Base-by-base conservation (phyloP, 192 early-diverging fungal species). In the Coemansia sp. region DNA sequence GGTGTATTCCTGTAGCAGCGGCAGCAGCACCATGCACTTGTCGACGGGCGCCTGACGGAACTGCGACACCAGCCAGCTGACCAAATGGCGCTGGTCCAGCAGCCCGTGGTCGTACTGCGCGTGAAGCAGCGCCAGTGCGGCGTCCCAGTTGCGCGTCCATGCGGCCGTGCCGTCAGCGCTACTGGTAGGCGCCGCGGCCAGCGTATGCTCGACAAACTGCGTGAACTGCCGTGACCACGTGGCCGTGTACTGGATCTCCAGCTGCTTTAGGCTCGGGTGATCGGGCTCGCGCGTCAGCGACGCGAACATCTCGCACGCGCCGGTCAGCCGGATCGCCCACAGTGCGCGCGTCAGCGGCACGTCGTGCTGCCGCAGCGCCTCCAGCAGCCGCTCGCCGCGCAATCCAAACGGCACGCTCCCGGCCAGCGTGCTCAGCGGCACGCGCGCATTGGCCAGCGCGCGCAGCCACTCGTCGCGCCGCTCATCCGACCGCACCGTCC, bases 271-370 rank as follows among this genome's bases (percentile, higher is more conserved):
- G 3, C 35, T 40, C 12, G 44, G 27, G 23, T 59, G 71, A 27
- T 62, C 60, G 4, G 56, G 59, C 3, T 27, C 53, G 21, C 64
- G 58, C 27, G 63, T 67, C 53, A 62, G 64, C 64, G 50, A 50
- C 5, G 55, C 64, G 27, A 59, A 38, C 78, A 87, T 83, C 60
- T 84, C 84, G 21, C 80, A 80, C 21, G 85, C 56, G 6, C 85
- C 86, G 9, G 83, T 76, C 21, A 87, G 73, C 32, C 86, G 82
- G 21, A 87, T 85, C 29, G 81, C 84, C 88, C 88, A 90, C 7
- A 85, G 58, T 0, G 88, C 84, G 10, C 86, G 70, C 19, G 78
- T 58, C 35, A 85, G 57, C 0, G 88, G 83, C 11, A 90, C 84
- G 25, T 65, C 61, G 29, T 81, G 64, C 34, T 58, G 44, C 6